Percentiles rank a stretch among this genome's conserved stretches.
These are phyloP conservation scores for Darksidea phi DNA, from an alignment of 495 filamentous ascomycete species.

Conservation along the genomic window DNA sequence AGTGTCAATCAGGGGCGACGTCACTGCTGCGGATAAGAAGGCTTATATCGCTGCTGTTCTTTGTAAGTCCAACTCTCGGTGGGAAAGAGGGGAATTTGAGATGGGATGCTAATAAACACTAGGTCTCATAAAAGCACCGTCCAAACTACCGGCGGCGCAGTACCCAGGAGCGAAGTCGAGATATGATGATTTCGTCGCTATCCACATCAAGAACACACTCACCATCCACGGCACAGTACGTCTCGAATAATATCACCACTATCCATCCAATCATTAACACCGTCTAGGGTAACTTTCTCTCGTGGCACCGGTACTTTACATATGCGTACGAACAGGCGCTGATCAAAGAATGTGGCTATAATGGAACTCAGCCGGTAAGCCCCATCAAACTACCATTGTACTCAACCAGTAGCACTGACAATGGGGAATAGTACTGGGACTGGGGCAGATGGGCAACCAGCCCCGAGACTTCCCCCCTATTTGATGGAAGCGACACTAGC, in stretches of 20 bases:
- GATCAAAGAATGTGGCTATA: constrained; percentile 33
- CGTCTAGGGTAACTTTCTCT: constrained; percentile 32
- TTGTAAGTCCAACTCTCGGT: constrained; percentile 1
- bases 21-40: constrained; percentile 25
- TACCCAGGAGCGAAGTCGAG: constrained; percentile 32
- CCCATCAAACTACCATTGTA: neutral
- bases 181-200: constrained; percentile 34
- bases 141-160: constrained; percentile 19
- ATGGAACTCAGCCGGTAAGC: constrained; percentile 33
- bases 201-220: constrained; percentile 34
- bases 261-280: neutral
- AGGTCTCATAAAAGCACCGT: constrained; percentile 25
- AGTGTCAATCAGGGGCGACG: constrained; percentile 20
- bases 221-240: constrained; percentile 34
- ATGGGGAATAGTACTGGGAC: constrained; percentile 31
- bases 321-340: constrained; percentile 31
- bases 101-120: neutral
- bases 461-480: constrained; percentile 32
- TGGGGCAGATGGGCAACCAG: constrained; percentile 31
- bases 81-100: too few species aligned
- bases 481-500: constrained; percentile 33
- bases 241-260: neutral
- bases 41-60: constrained; percentile 35
- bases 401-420: neutral
- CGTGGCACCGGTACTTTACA: constrained; percentile 34